Percentiles rank a stretch among this genome's conserved stretches.
These are phyloP conservation scores for Monosporascus sp. DNA, from an alignment of 2,329 filamentous ascomycete genomes.

Conservation along the genomic window DNA sequence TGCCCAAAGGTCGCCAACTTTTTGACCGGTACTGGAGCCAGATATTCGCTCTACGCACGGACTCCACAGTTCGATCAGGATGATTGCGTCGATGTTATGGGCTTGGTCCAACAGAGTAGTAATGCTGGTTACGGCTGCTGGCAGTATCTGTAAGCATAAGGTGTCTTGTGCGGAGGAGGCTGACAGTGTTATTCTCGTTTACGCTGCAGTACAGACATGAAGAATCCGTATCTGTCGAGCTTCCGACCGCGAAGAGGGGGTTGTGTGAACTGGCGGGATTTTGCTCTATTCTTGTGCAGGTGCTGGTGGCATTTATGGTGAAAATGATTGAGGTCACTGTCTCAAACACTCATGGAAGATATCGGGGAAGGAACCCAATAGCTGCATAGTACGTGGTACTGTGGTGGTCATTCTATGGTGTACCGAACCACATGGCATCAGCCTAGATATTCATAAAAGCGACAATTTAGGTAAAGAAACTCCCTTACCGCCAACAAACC, in stretches of 20 bases:
- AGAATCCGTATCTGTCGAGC: background rate
- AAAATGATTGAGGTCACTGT: background rate
- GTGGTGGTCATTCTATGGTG: background rate
- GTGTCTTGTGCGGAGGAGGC: background rate
- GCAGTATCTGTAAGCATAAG: constrained; percentile 30
- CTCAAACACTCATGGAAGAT: background rate
- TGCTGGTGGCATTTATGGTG: constrained; percentile 2
- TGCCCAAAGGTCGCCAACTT: constrained; percentile 18
- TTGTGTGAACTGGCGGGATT: constrained; percentile 2
- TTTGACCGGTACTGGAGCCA: constrained; percentile 15
- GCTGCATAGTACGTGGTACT: background rate
- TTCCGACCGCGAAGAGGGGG: constrained; percentile 2
- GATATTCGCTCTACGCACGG: constrained; percentile 22
- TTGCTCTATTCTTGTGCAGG: background rate
- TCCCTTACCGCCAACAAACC: no score
- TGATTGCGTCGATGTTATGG: constrained; percentile 29
- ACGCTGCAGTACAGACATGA: background rate
- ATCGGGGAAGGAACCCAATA: background rate
- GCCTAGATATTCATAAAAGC: background rate
- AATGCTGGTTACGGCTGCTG: constrained; percentile 28
- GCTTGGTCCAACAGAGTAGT: constrained; percentile 24
- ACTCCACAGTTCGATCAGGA: constrained; percentile 19
- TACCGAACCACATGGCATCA: background rate
- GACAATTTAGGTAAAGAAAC: no score
- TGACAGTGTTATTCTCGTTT: background rate